Evolutionary conservation across 441 rosid genomes (phyloP), one percentile per base, ranked within the genome.

Genomic region (Erysimum cheiri): DNA sequence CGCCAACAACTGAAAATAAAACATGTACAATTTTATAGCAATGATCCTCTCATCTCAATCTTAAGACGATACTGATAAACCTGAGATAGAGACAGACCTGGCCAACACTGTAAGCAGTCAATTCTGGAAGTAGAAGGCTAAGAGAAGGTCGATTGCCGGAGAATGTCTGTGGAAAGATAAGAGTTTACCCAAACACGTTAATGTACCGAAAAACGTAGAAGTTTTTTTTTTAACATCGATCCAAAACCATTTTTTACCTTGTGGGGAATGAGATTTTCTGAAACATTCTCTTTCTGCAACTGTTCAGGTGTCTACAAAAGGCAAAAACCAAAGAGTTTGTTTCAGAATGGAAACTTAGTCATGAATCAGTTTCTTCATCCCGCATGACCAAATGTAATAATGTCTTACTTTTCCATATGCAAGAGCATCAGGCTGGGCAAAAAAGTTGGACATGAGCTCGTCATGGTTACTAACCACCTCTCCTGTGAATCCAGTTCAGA

Each of bases 361-460:
- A 60, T 6, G 14, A 6, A 69, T 36, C 59, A 68, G 36, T 54
- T 35, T 31, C 39, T 48, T 32, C 55, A 54, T 55, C 10, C 36
- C 15, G 3, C 48, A 54, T 24, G 36, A 53, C 26, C 49, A 60
- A 56, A 62, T 68, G 59, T 47, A 57, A 64, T 14, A 57, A 64
- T 14, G 24, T 44, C 70, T 69, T 85, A 94, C 99, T 96, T 94
- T 94, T 70, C 98, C 99, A 71, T 83, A 88, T 31, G 99, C 98
- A 53, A 94, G 90, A 53, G 98, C 99, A 87, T 92, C 98, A 24
- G 99, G 96, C 77, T 94, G 97, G 44, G 99, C 99, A 61, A 94
- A 94, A 78, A 94, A 94, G 92, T 94, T 94, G 43, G 98, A 94
- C 99, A 92, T 92, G 74, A 94, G 97, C 80, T 94, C 99, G 52